Conservation (phyloP, 2,329 filamentous ascomycete genomes). For the Microsporum ferrugineum region DNA sequence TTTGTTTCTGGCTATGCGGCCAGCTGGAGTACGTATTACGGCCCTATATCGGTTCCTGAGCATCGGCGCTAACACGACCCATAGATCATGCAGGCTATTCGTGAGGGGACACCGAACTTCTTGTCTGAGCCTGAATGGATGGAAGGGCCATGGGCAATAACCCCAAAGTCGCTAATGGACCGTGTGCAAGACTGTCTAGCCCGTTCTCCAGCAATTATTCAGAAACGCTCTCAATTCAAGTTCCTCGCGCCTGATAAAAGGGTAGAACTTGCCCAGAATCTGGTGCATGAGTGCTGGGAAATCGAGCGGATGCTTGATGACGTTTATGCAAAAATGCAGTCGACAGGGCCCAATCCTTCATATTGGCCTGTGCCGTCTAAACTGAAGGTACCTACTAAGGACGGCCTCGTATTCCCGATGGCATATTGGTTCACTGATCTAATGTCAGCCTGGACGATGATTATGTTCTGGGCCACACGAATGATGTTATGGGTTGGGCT, state of each 20-base stretch:
- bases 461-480: constrained; percentile 25
- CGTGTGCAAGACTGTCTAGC: constrained; percentile 24
- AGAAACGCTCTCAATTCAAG: constrained; percentile 12
- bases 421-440: constrained; percentile 23
- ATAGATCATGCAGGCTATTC: constrained; percentile 24
- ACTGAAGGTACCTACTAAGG: background rate
- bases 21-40: constrained; percentile 15
- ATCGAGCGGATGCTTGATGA: constrained; percentile 19
- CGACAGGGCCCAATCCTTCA: constrained; percentile 16
- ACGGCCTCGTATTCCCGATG: constrained; percentile 20
- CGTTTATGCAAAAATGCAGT: constrained; percentile 20
- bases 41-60: background rate
- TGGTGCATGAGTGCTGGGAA: constrained; percentile 21
- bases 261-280: constrained; percentile 12
- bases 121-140: constrained; percentile 24
- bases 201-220: constrained; percentile 18
- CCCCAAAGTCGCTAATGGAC: constrained; percentile 20
- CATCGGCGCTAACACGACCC: background rate
- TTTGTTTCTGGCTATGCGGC: constrained; percentile 24
- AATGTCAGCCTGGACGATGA: constrained; percentile 19
- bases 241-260: constrained; percentile 12
- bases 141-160: constrained; percentile 20
- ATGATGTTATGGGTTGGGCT: constrained; percentile 27
- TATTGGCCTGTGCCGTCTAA: constrained; percentile 23
- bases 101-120: constrained; percentile 18